Base-by-base conservation (phyloP, 73 alveolate genomes). In the Symbiodinium natans region DNA sequence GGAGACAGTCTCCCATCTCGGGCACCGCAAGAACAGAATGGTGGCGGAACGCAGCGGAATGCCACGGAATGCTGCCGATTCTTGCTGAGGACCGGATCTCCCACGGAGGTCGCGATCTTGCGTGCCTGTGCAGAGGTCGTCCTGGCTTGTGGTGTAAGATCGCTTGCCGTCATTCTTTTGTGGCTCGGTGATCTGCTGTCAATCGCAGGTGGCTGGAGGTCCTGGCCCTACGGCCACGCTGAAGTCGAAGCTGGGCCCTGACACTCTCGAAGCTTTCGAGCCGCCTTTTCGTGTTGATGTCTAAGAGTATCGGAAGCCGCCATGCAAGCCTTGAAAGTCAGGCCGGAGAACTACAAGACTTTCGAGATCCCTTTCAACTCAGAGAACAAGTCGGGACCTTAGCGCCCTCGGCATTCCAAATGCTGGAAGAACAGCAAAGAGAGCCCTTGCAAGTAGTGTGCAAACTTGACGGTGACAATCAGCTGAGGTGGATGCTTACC, bases 321-420 rank as follows among this genome's bases (percentile, higher is more conserved):
- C 21, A 13, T 46, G 59, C 59, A 13, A 46, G 59, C 59, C 13
- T 46, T 46, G 6, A 9, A 6, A 46, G 19, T n/a, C 95, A 90
- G 96, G 96, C 87, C 96, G 17, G 96, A 90, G 75, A 63, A 90
- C 52, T 90, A 63, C 87, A 92, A 92, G 43, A 23, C 83, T 42
- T 92, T 92, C 27, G 98, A 92, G 92, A 92, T 92, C 48, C 98
- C 98, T 43, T 92, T 92, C 98, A 92, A 92, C 92, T 92, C 98
- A 11, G 98, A 92, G 83, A 92, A 92, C 92, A 92, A 92, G 98
- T 34, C 5, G 40, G 52, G 52, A 41, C 13, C 41, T 17, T 31
- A 8, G 31, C 54, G 27, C 5, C 19, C 31, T 15, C 23, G 71
- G n/a, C n/a, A 21, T 54, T 21, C 13, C 74, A 54, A 54, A 19